A percentile compares a stretch with the other conserved stretches of the same genome.
Conservation (phyloP, 1,284 basidiomycete species). For the Erythrobasidium hasegawianum region DNA sequence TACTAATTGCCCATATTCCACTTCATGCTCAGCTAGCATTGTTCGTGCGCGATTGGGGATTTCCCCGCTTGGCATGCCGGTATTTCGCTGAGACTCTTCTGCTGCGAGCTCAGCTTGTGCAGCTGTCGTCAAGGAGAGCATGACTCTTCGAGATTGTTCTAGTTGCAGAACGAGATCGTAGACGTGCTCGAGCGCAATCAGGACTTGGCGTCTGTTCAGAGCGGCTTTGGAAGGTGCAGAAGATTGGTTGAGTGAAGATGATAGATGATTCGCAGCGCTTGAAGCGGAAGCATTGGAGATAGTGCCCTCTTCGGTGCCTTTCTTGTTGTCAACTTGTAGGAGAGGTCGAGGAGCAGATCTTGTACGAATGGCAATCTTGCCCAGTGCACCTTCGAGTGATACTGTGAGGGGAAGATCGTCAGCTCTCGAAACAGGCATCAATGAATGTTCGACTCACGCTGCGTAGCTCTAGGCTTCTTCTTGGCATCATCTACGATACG, state of each 20-base stretch:
- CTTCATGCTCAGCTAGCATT: slow-evolving; percentile 28
- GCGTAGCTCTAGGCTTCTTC: slow-evolving; percentile 52
- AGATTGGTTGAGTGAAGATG: slow-evolving; percentile 15
- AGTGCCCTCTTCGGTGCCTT: not conserved
- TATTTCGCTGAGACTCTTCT: slow-evolving; percentile 52
- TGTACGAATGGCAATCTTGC: slow-evolving; percentile 83
- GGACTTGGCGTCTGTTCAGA: slow-evolving; percentile 70
- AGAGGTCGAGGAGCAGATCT: slow-evolving; percentile 94
- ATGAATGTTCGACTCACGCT: slow-evolving; percentile 38
- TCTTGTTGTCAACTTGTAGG: slow-evolving; percentile 64
- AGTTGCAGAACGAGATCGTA: slow-evolving; percentile 80
- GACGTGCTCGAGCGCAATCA: slow-evolving; percentile 75
- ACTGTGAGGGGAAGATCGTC: slow-evolving; percentile 36
- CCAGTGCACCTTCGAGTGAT: slow-evolving; percentile 85
- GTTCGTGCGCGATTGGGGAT: slow-evolving; percentile 35
- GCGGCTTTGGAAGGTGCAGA: slow-evolving; percentile 52
- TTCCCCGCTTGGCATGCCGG: slow-evolving; percentile 56
- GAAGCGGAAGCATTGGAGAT: not conserved
- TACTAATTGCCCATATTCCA: slow-evolving; percentile 60
- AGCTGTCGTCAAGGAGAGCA: slow-evolving; percentile 55
- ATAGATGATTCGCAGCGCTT: not conserved
- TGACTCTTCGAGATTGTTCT: slow-evolving; percentile 78
- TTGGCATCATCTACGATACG: slow-evolving; percentile 89
- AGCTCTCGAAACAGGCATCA: no score
- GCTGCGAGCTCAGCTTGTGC: slow-evolving; percentile 54